A percentile compares a stretch with the other conserved stretches of the same genome.
Conservation (phyloP, 306 rosid genomes). For the Cercis canadensis region DNA sequence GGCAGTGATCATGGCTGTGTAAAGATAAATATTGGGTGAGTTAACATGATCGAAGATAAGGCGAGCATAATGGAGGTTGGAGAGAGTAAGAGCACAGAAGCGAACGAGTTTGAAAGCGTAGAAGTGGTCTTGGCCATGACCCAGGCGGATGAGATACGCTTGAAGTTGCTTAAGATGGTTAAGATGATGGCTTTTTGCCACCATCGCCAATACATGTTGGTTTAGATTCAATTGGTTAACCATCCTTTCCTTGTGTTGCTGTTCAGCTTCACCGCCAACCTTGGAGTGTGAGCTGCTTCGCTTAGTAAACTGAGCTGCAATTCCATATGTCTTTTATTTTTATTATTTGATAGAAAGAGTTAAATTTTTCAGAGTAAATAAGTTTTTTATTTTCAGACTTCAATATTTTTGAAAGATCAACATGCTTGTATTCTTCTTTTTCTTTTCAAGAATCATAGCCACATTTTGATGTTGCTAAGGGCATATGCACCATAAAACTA, state of each 20-base stretch:
- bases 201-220: conserved; percentile 42
- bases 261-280: neutral
- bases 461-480: too few species aligned
- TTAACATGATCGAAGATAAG: conserved; percentile 54
- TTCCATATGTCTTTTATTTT: too few species aligned
- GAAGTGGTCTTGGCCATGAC: conserved; percentile 72
- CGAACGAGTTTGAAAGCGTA: conserved; percentile 81
- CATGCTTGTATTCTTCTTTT: too few species aligned
- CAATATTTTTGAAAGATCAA: too few species aligned
- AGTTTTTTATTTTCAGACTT: too few species aligned
- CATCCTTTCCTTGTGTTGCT: neutral
- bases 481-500: too few species aligned
- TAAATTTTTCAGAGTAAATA: too few species aligned
- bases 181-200: conserved; percentile 56
- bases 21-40: conserved; percentile 66
- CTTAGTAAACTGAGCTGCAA: too few species aligned
- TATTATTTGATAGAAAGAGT: too few species aligned
- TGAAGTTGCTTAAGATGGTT: conserved; percentile 77
- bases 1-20: conserved; percentile 76
- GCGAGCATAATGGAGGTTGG: conserved; percentile 64
- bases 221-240: conserved; percentile 36
- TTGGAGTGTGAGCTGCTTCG: too few species aligned
- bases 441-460: too few species aligned
- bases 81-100: conserved; percentile 56
- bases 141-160: conserved; percentile 53